phyloP scores from a whole-genome alignment of 2,329 filamentous ascomycete species.

The Diplocarpon mali region DNA sequence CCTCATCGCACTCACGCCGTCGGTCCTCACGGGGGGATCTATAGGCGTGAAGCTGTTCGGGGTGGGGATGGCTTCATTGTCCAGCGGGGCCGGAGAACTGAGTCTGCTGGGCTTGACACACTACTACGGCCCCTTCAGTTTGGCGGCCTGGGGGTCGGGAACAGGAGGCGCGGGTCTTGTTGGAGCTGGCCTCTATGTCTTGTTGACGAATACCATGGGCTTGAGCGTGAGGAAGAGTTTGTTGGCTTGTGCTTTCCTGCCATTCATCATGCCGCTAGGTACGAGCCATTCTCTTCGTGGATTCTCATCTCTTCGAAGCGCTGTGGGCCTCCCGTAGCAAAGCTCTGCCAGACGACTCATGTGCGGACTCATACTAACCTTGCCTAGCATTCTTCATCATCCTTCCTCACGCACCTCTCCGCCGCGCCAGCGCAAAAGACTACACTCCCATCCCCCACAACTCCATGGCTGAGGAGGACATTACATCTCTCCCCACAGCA shows the following conservation, averaged over 20 bases:
- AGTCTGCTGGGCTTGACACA: constrained; percentile 88
- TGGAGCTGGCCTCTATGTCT: constrained; percentile 78
- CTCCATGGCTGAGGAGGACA: constrained; percentile 29
- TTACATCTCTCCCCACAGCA: constrained; percentile 28
- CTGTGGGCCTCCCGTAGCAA: not conserved
- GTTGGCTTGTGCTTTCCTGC: constrained; percentile 67
- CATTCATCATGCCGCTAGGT: constrained; percentile 58
- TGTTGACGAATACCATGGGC: constrained; percentile 70
- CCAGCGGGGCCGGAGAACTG: constrained; percentile 78
- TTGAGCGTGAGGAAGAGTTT: constrained; percentile 66
- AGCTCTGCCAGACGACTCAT: not conserved
- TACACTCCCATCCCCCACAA: constrained; percentile 41
- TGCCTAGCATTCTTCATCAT: constrained; percentile 58
- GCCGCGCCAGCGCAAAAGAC: constrained; percentile 34
- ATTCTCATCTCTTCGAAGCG: too few species aligned
- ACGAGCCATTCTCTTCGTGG: constrained; percentile 34
- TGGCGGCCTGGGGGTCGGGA: constrained; percentile 86
- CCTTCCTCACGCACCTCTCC: constrained; percentile 57
- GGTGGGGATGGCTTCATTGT: constrained; percentile 74
- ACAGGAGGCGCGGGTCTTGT: constrained; percentile 82
- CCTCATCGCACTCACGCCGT: constrained; percentile 69
- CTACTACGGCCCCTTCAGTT: constrained; percentile 77
- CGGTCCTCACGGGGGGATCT: constrained; percentile 37
- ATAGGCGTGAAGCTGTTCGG: constrained; percentile 70
- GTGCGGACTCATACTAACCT: not conserved